These are phyloP conservation scores for Maudiozyma serrabonitensis DNA, from an alignment of 805 yeast species.

Conservation along the genomic window DNA sequence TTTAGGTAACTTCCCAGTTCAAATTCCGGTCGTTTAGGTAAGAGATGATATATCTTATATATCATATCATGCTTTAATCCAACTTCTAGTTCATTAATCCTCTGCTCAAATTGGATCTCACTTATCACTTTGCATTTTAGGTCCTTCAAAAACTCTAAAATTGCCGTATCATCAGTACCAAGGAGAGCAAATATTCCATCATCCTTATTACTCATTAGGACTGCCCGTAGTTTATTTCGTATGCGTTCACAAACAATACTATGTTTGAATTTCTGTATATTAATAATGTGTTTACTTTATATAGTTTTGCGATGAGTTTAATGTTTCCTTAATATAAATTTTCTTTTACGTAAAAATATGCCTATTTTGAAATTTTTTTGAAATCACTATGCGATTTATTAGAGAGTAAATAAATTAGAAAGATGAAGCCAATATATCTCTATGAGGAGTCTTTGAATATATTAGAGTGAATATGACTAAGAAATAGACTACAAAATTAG, in stretches of 20 bases:
- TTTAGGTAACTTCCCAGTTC: slow-evolving; percentile 8
- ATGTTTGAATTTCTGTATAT: not conserved
- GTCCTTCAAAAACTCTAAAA: slow-evolving; percentile 39
- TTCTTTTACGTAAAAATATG: no score
- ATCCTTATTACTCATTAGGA: slow-evolving; percentile 3
- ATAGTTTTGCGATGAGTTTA: not conserved
- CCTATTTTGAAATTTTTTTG: no score
- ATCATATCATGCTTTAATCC: slow-evolving; percentile 22
- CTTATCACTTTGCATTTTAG: slow-evolving; percentile 29
- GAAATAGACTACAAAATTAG: no score
- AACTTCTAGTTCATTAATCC: slow-evolving; percentile 36
- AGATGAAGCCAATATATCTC: no score
- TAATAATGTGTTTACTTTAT: not conserved
- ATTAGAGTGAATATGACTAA: no score
- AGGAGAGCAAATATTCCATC: slow-evolving; percentile 14
- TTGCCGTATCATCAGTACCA: slow-evolving; percentile 34
- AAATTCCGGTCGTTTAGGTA: not conserved
- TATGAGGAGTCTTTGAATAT: no score
- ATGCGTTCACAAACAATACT: no score
- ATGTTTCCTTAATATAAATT: not conserved
- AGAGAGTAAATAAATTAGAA: no score
- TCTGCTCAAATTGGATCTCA: slow-evolving; percentile 29
- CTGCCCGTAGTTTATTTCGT: no score
- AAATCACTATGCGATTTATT: no score
- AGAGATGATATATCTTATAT: slow-evolving; percentile 6